Evolutionary conservation across 352 stramenopile genomes (phyloP), one percentile per base, ranked within the genome.

Genomic region (Globisporangium solare): DNA sequence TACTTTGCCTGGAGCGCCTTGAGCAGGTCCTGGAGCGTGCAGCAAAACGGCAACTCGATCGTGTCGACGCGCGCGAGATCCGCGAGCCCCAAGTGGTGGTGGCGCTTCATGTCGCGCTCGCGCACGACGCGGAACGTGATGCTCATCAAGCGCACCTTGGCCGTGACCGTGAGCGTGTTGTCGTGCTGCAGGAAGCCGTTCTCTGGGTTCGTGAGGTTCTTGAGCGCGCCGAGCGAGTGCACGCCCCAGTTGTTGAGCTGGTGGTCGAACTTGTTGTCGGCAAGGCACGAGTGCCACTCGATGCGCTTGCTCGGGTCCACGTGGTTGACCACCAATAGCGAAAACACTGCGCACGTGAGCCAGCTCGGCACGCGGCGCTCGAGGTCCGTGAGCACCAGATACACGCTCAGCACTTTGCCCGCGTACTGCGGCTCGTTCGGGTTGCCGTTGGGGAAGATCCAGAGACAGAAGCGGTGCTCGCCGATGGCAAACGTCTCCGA

Each of bases 201-300:
- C 27, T 68, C 60, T 22, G 74, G 74, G 62, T 87, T 70, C 18
- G 67, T 73, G 22, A 93, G 66, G 55, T 66, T 75, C 20, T 64
- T 62, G 14, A 92, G 70, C 6, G 74, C 68, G 4, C 82, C 79
- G 3, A 92, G 70, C 18, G 81, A 89, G 52, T 93, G 83, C 22
- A 93, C 83, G 31, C 79, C 81, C 81, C 83, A 93, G 59, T 91
- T 91, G 67, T 86, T 86, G 18, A 93, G 68, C 37, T 82, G 54
- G 17, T 51, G 63, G 67, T 89, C 69, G 47, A 93, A 93, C 56
- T 89, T 89, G 72, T 91, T 93, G 69, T 93, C 83, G 12, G 74
- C 71, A 10, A 93, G 65, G 60, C 77, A 90, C 53, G 83, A 91
- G 60, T 93, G 83, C 80, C 83, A 93, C 51, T 86, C 77, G 35